Base-by-base conservation (phyloP, 257 asterid genomes). In the Solanum lycopersicoides region DNA sequence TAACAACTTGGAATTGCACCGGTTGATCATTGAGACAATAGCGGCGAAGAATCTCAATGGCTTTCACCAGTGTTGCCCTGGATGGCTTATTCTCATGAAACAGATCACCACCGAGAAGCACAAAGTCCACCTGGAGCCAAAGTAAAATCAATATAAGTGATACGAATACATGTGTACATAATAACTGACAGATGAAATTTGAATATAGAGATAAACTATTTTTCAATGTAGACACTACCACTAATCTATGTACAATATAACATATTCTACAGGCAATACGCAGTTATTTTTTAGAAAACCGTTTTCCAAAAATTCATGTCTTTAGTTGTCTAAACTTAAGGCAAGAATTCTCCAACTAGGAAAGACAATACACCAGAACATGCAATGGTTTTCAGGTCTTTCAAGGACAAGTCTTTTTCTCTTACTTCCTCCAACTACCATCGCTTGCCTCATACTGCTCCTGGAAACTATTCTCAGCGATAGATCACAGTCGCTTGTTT, bases 61-160 rank as follows among this genome's bases (percentile, higher is more conserved):
- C 92, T 90, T 94, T 97, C 92, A 97, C 98, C 87, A 97, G 90
- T 71, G 99, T 95, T 87, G 98, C 89, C 95, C 99, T 94, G 45
- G 98, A 95, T 84, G 99, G 99, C 90, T 97, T 97, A 89, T 97
- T 97, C 94, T 97, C 99, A 65, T 97, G 99, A 91, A 97, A 97
- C 44, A 97, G 93, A 92, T 97, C 99, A 28, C 99, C 98, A 23
- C 98, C 99, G 74, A 97, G 98, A 91, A 97, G 99, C 89, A 95
- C 86, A 87, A 97, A 90, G 89, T 97, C 99, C 91, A 95, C 98
- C 99, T 95, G 89, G 82, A 44, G 72, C 82, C 83, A 37, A 73
- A 72, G 47, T 73, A 60, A 86, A 72, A 75, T 30, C 82, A 82
- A 23, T 34, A 7, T 42, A 83, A 82, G 83, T 76, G 32, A 37